Evolutionary conservation across 352 stramenopile genomes (phyloP).

Genomic region (Phytophthora pseudosyringae): DNA sequence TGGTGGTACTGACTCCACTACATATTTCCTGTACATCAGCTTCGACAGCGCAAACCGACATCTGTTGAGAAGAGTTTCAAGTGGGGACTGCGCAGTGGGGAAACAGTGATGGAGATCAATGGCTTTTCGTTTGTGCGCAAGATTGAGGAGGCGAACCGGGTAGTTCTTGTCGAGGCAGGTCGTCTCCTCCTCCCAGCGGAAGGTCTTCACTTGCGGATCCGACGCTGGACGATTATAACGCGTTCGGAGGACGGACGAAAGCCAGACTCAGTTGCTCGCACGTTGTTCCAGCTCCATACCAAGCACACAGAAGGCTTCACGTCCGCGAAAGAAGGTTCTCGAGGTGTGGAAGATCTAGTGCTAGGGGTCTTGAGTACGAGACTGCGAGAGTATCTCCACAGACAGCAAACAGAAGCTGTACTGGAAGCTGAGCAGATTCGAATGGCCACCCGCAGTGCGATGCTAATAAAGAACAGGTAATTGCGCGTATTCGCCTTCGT

Average conservation of each 20-base stretch:
- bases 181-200: constrained; percentile 22
- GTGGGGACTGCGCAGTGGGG: constrained; percentile 14
- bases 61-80: constrained; percentile 35
- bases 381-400: constrained; percentile 8
- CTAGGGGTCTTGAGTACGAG: constrained; percentile 8
- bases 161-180: constrained; percentile 26
- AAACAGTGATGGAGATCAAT: constrained; percentile 12
- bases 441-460: background rate
- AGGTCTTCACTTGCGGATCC: constrained; percentile 25
- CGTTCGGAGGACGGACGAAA: background rate
- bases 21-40: constrained; percentile 7
- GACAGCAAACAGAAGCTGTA: constrained; percentile 6
- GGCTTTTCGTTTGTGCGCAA: constrained; percentile 35
- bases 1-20: background rate
- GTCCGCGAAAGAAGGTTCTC: background rate
- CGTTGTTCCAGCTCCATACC: constrained; percentile 14
- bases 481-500: too few species aligned
- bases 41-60: constrained; percentile 17
- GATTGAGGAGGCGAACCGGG: constrained; percentile 34
- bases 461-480: too few species aligned
- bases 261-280: constrained; percentile 8
- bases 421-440: constrained; percentile 3
- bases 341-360: constrained; percentile 9
- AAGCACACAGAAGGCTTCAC: background rate
- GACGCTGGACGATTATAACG: constrained; percentile 31